Base-by-base conservation (phyloP, 768 basidiomycete genomes). In the Hebeloma cylindrosporum region DNA sequence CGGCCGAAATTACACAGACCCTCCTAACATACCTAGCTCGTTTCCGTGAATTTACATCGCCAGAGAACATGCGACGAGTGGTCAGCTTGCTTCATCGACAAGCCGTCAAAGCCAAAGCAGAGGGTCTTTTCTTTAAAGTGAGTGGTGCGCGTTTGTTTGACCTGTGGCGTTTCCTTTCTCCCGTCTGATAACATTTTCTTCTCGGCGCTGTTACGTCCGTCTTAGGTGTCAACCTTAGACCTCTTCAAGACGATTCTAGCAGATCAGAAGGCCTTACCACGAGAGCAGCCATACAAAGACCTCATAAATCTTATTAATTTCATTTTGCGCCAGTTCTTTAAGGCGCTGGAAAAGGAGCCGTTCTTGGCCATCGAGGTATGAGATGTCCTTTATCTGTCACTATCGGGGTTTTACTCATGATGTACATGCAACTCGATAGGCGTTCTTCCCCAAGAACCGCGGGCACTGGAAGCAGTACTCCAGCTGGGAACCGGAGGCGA, bases 41-140 rank as follows among this genome's bases (percentile, higher is more conserved):
- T 13, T 95, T 90, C 72, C 83, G 79, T 59, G 88, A 93, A 40
- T 93, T 94, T 63, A 67, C 73, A 2, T 74, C 78, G 4, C 67
- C 86, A 0, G 91, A 97, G 56, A 77, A 85, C 60, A 87, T 98
- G 83, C 90, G 88, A 62, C 80, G 93, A 35, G 85, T 92, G 28
- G 93, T 98, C 25, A 80, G 78, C 53, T 69, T 99, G 54, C 75
- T 99, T 55, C 91, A 98, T 61, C 80, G 96, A 10, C 91, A 95
- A 52, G 93, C 85, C 33, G 81, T 99, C 49, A 84, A 79, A 56
- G 85, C 86, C 11, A 93, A 96, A 62, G 91, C 93, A 1, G 96
- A 98, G 61, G 95, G 87, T 0, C 67, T 99, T 7, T 98, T 92
- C 66, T 99, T 95, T 79, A 91, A 94, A 68, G 95, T 93, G 48